These are phyloP conservation scores for Fusarium napiforme DNA, from an alignment of 2,329 filamentous ascomycete species.

Conservation along the genomic window DNA sequence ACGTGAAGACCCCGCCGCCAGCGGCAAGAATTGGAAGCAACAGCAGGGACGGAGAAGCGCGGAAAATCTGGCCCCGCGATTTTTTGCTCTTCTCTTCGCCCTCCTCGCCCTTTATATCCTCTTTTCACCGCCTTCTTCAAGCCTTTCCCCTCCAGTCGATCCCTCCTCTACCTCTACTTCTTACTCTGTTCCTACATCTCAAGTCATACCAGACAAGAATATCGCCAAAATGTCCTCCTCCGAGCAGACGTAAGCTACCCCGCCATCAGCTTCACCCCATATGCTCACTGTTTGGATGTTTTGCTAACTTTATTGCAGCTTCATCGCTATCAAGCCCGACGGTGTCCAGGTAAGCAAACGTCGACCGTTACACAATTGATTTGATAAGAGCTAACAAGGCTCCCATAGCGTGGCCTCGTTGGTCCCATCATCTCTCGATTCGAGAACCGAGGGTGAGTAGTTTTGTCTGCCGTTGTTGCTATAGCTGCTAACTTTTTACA, in stretches of 20 bases:
- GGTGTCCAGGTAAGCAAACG: slow-evolving; percentile 85
- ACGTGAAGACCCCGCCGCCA: slow-evolving; percentile 49
- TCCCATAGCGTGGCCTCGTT: slow-evolving; percentile 87
- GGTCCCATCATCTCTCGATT: slow-evolving; percentile 98
- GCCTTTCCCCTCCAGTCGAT: slow-evolving; percentile 47
- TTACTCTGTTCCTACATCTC: slow-evolving; percentile 45
- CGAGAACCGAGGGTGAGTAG: slow-evolving; percentile 86
- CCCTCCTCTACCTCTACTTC: slow-evolving; percentile 39
- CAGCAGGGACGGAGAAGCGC: slow-evolving; percentile 45
- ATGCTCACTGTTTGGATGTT: slow-evolving; percentile 35
- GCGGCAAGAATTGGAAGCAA: slow-evolving; percentile 37
- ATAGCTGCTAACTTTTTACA: slow-evolving; percentile 49
- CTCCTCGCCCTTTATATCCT: slow-evolving; percentile 52
- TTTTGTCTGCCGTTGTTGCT: slow-evolving; percentile 19
- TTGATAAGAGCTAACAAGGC: slow-evolving; percentile 39
- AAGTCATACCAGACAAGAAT: slow-evolving; percentile 44
- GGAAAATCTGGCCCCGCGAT: slow-evolving; percentile 57
- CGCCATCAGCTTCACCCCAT: slow-evolving; percentile 41
- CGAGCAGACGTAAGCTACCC: slow-evolving; percentile 84
- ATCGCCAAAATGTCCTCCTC: slow-evolving; percentile 71
- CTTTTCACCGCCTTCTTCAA: slow-evolving; percentile 48
- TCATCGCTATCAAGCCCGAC: slow-evolving; percentile 99
- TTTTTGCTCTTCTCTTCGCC: slow-evolving; percentile 54
- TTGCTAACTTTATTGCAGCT: slow-evolving; percentile 67
- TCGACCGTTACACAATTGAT: not conserved